These are phyloP conservation scores for Pestalotiopsis fici DNA, from an alignment of 2,329 filamentous ascomycete species.

Conservation along the genomic window DNA sequence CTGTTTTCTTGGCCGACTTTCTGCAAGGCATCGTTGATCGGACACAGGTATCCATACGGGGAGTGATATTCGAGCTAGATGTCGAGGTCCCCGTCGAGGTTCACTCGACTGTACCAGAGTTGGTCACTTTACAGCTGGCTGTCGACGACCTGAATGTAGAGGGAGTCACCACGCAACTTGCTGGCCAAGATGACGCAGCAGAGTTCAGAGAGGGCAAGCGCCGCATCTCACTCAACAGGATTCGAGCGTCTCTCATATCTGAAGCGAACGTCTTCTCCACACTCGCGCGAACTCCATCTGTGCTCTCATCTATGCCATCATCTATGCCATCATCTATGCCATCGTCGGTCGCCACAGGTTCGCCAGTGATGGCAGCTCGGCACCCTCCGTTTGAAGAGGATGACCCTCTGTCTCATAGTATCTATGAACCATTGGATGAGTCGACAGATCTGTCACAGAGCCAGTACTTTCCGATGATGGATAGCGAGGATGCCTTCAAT, in stretches of 20 bases:
- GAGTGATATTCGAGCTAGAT: slow-evolving; percentile 68
- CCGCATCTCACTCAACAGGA: slow-evolving; percentile 62
- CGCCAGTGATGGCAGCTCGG: slow-evolving; percentile 36
- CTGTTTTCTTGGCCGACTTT: slow-evolving; percentile 70
- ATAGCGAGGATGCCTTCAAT: slow-evolving; percentile 57
- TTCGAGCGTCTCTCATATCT: slow-evolving; percentile 66
- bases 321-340: slow-evolving; percentile 59
- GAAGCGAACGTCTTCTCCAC: slow-evolving; percentile 67
- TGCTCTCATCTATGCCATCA: slow-evolving; percentile 62
- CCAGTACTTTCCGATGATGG: slow-evolving; percentile 35
- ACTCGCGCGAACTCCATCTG: slow-evolving; percentile 57
- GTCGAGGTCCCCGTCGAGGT: slow-evolving; percentile 55
- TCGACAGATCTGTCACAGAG: slow-evolving; percentile 34
- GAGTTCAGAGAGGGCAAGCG: slow-evolving; percentile 65
- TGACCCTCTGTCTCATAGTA: slow-evolving; percentile 16
- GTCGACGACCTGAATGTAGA: slow-evolving; percentile 68
- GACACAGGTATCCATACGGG: slow-evolving; percentile 64
- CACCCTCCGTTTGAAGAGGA: slow-evolving; percentile 23
- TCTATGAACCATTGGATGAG: slow-evolving; percentile 28
- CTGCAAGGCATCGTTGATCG: slow-evolving; percentile 75
- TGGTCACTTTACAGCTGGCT: slow-evolving; percentile 65
- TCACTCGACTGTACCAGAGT: slow-evolving; percentile 46
- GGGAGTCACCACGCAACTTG: slow-evolving; percentile 53
- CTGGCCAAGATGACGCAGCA: slow-evolving; percentile 31
- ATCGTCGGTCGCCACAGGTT: slow-evolving; percentile 55